Conservation (phyloP, 768 basidiomycete genomes). For the Tubosaeta sp. region DNA sequence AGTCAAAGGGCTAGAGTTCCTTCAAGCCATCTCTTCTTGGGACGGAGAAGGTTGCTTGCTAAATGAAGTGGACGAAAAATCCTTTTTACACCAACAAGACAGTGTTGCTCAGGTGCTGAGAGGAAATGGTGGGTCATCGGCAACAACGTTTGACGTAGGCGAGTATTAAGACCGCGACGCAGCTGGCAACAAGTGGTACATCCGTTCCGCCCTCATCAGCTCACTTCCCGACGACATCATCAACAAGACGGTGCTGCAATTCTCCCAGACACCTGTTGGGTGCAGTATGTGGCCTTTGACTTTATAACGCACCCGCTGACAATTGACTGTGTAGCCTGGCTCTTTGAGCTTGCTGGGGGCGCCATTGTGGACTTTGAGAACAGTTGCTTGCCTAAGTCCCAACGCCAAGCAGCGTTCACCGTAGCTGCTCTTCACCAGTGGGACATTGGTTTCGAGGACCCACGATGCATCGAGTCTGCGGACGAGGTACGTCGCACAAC, state of each 20-base stretch:
- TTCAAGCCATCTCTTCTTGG: conserved; percentile 85
- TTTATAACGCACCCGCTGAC: neutral
- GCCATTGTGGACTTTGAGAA: conserved; percentile 70
- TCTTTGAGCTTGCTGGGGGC: conserved; percentile 87
- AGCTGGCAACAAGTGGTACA: conserved; percentile 88
- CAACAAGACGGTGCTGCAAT: conserved; percentile 76
- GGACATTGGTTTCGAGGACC: conserved; percentile 80
- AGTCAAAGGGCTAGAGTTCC: conserved; percentile 70
- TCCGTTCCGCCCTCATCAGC: conserved; percentile 80
- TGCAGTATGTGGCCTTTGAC: conserved; percentile 62
- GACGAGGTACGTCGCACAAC: conserved; percentile 57
- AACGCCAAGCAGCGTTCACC: conserved; percentile 78
- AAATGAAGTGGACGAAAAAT: conserved; percentile 89
- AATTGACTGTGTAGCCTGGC: conserved; percentile 57
- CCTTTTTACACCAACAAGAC: conserved; percentile 85
- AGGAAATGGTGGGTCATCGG: conserved; percentile 58
- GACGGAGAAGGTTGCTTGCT: conserved; percentile 81
- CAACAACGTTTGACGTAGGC: neutral
- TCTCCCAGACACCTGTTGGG: conserved; percentile 80
- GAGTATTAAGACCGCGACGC: conserved; percentile 1
- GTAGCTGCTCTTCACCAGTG: conserved; percentile 91
- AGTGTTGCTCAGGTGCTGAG: conserved; percentile 87
- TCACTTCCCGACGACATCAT: conserved; percentile 84
- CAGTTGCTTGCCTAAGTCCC: conserved; percentile 69
- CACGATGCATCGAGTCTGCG: conserved; percentile 74